Conservation (phyloP, 176 grass and related monocot species). For the Avena eriantha region DNA sequence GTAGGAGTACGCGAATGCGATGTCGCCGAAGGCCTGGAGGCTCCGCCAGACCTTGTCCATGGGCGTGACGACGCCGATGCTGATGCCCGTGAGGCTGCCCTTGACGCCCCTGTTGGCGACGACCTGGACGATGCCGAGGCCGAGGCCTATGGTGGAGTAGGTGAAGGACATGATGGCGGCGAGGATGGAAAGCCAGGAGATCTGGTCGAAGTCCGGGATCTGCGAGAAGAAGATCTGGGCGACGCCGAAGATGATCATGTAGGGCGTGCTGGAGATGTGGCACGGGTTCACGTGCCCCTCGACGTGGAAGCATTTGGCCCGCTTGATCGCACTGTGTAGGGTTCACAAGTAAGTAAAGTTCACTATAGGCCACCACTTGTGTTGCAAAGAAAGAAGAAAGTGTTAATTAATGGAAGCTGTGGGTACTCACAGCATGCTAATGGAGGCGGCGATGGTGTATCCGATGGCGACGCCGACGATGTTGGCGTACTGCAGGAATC, state of each 20-base stretch:
- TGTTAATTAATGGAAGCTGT: not conserved
- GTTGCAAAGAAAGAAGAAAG: too few relatives aligned
- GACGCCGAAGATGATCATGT: conserved; percentile 96
- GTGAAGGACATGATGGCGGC: conserved; percentile 98
- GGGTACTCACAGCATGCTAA: conserved; percentile 90
- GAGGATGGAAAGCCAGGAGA: conserved; percentile 91
- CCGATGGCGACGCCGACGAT: conserved; percentile 98
- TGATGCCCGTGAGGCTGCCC: conserved; percentile 93
- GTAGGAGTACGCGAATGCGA: conserved; percentile 99
- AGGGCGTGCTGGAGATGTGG: conserved; percentile 74
- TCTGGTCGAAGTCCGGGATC: conserved; percentile 95
- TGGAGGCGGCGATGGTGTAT: conserved; percentile 97
- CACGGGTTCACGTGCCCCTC: conserved; percentile 74
- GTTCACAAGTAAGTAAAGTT: not conserved
- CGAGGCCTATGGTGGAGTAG: conserved; percentile 85
- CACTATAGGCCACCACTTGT: not conserved
- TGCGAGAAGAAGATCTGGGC: conserved; percentile 88
- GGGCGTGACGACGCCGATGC: conserved; percentile 75
- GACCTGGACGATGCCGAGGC: conserved; percentile 80
- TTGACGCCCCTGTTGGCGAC: conserved; percentile 66
- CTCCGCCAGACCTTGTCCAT: conserved; percentile 95
- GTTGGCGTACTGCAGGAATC: conserved; percentile 90
- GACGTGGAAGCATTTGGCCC: conserved; percentile 84
- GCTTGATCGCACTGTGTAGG: conserved; percentile 65
- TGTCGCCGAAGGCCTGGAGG: conserved; percentile 97